Conservation (phyloP, 164 flowering plant genomes). For the Protea cynaroides region DNA sequence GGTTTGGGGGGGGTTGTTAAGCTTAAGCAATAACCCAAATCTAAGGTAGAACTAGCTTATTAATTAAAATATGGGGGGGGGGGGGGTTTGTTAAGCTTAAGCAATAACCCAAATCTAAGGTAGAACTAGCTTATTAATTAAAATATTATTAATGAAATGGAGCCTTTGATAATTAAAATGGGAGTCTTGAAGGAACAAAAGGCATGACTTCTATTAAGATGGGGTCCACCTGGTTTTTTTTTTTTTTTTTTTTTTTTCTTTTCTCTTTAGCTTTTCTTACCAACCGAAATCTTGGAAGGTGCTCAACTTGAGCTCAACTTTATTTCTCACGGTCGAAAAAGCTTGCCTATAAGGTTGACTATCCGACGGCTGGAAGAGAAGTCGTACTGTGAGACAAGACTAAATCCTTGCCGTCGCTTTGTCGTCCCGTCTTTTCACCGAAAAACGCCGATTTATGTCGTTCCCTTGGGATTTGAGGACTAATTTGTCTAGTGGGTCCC, state of each 20-base stretch:
- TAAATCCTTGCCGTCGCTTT: constrained; percentile 11
- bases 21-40: constrained; percentile 12
- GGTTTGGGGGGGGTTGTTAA: no score
- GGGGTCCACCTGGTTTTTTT: background rate
- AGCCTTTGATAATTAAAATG: no score
- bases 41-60: background rate
- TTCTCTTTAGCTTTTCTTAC: constrained; percentile 2
- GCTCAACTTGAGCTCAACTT: background rate
- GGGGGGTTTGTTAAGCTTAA: no score
- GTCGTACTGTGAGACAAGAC: background rate
- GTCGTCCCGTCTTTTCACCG: background rate
- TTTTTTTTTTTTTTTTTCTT: background rate
- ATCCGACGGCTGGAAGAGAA: constrained; percentile 10
- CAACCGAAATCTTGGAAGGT: constrained; percentile 2
- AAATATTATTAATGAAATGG: no score
- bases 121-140: background rate
- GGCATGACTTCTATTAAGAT: background rate
- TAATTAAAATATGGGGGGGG: no score
- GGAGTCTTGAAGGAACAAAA: no score
- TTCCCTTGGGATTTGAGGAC: no score
- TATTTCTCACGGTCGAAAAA: constrained; percentile 9
- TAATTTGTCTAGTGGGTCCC: no score
- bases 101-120: constrained; percentile 12
- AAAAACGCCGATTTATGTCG: no score
- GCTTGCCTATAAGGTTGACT: constrained; percentile 6